phyloP scores from a whole-genome alignment of 345 rosid species.

The Sisymbrium irio region DNA sequence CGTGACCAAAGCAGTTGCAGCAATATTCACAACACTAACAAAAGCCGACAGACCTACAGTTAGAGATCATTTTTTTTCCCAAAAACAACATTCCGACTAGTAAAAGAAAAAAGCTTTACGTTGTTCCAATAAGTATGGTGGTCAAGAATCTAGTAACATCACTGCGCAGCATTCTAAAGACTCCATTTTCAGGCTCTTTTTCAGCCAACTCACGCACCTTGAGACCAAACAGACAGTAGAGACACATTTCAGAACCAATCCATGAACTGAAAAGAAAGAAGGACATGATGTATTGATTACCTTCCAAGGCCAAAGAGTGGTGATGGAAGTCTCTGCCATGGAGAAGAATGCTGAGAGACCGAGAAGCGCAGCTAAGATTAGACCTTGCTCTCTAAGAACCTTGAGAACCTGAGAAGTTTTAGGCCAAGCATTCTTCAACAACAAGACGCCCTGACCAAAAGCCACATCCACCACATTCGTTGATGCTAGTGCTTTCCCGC shows the following conservation, averaged over 20 bases:
- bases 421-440: constrained; percentile 61
- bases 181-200: constrained; percentile 90
- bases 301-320: constrained; percentile 91
- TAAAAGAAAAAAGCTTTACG: constrained; percentile 51
- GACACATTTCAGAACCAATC: neutral
- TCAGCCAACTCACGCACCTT: constrained; percentile 96
- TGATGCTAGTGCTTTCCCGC: constrained; percentile 55
- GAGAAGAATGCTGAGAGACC: constrained; percentile 76
- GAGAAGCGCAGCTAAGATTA: constrained; percentile 58
- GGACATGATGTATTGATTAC: constrained; percentile 20
- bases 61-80: constrained; percentile 28
- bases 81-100: constrained; percentile 27
- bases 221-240: constrained; percentile 25
- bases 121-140: constrained; percentile 98
- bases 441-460: constrained; percentile 46
- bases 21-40: constrained; percentile 88
- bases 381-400: constrained; percentile 70
- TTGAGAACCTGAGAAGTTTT: constrained; percentile 54
- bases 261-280: neutral
- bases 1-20: constrained; percentile 97
- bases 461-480: constrained; percentile 56
- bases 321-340: constrained; percentile 87
- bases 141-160: constrained; percentile 98
- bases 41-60: constrained; percentile 35
- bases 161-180: constrained; percentile 90